Base-by-base conservation (phyloP, 176 grass and related monocot species). In the Bromus sterilis region DNA sequence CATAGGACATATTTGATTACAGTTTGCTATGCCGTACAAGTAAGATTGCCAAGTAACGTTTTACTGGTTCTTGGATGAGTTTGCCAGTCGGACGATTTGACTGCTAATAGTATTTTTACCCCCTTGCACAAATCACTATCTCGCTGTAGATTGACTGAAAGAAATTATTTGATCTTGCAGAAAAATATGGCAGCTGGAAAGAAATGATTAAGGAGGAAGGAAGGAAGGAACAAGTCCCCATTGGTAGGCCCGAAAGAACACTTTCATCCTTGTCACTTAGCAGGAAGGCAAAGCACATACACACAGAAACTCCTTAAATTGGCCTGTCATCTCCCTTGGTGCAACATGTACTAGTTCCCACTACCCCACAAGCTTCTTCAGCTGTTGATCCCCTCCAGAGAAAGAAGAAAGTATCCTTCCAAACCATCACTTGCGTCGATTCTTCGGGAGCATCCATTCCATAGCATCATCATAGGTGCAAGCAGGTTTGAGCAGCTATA, bases 241-340 rank as follows among this genome's bases (percentile, higher is more conserved):
- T 3, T 57, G 72, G 83, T 85, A 82, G 87, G 83, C 78, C 66
- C 78, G 56, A 82, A 64, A 82, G 11, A 44, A 82, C 56, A 82
- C 44, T 89, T 89, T 82, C 78, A 82, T 28, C 29, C 44, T 78
- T 82, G 78, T 71, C 78, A 57, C 64, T 20, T 85, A 81, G 82
- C 71, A 64, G 31, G 8, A 77, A 69, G 71, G 61, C 59, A 66
- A 83, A 36, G 21, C 26, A 14, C 13, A 39, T 21, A 35, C 10
- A 41, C 69, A 48, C 64, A 82, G 37, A 40, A 51, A 37, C 64
- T 71, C 28, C 75, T 81, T 48, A 81, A 84, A 28, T 82, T 25
- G 64, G 15, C 30, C 72, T 65, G 78, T 33, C 35, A 65, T 76
- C 63, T 72, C 39, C 51, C 16, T 58, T 71, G 49, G 69, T 37